phyloP scores from a whole-genome alignment of 2,329 filamentous ascomycete species.

The Podosphaera leucotricha region DNA sequence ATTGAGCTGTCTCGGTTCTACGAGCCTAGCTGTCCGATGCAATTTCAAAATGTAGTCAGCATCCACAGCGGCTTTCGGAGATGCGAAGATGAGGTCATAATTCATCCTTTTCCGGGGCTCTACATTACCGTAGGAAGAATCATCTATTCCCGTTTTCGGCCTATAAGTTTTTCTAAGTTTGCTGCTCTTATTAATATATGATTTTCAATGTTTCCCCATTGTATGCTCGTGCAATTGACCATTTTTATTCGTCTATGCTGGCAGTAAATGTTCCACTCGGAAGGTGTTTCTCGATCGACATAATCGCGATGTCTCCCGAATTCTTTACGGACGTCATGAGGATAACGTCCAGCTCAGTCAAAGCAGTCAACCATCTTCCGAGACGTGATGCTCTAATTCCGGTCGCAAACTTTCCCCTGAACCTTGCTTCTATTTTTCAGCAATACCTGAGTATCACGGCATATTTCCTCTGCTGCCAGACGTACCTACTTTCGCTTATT shows the following conservation, averaged over 20 bases:
- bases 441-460: slow-evolving; percentile 7
- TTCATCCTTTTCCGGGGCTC: no score
- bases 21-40: no score
- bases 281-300: neutral
- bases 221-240: neutral
- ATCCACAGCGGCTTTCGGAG: no score
- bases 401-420: slow-evolving; percentile 2
- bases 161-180: no score
- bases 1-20: no score
- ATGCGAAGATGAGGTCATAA: no score
- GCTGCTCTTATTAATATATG: no score
- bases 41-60: no score
- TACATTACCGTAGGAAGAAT: no score
- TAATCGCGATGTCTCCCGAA: neutral
- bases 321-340: neutral
- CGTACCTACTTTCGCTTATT: slow-evolving; percentile 6
- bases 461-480: slow-evolving; percentile 6
- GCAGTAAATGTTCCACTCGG: no score
- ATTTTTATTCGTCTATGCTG: neutral
- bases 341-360: neutral
- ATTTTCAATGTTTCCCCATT: neutral
- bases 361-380: neutral
- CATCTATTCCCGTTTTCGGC: no score
- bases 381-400: neutral
- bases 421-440: slow-evolving; percentile 5